Base-by-base conservation (phyloP, 148 eudicot genomes). In the Dianthus caryophyllus region DNA sequence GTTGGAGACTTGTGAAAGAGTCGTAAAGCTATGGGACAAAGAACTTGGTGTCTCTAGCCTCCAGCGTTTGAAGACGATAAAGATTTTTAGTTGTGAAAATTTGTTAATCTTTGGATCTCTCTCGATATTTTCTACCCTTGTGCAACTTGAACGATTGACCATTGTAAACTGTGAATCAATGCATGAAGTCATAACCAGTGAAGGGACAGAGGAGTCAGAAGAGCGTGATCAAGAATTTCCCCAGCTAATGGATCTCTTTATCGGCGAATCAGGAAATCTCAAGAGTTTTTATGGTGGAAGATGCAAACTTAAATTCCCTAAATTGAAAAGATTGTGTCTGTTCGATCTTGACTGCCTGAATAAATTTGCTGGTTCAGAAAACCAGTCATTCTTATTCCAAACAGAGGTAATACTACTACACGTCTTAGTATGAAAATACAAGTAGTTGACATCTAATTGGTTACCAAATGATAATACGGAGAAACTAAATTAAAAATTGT, bases 1-100 rank as follows among this genome's bases (percentile, higher is more conserved):
- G 2, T 27, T 65, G 44, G 4, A 4, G 0, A 0, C 12, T 1
- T 5, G 14, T 52, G 1, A 8, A 1, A 6, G 26, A 0, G 22
- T 67, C 7, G 61, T 53, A 22, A 36, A 53, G 26, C 43, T 67
- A 12, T 67, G 70, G 70, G 49, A 36, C 15, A 60, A 33, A 9
- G 44, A 31, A 33, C 15, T 7, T 17, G 17, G 7, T 60, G n/a
- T n/a, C n/a, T n/a, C n/a, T n/a, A n/a, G n/a, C n/a, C n/a, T n/a
- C n/a, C n/a, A n/a, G n/a, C n/a, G 36, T 36, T 33, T 57, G 61
- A 57, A 27, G 38, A 7, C 26, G 8, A 57, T 57, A 30, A 4
- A 13, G 13, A 25, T 57, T 1, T 2, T 2, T 8, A 30, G n/a
- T 1, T 57, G 61, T 57, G 6, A 4, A 12, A 17, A 17, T 6